Percentiles rank a stretch among this genome's conserved stretches.
Conservation (phyloP, 345 rosid species). For the Pistacia vera region DNA sequence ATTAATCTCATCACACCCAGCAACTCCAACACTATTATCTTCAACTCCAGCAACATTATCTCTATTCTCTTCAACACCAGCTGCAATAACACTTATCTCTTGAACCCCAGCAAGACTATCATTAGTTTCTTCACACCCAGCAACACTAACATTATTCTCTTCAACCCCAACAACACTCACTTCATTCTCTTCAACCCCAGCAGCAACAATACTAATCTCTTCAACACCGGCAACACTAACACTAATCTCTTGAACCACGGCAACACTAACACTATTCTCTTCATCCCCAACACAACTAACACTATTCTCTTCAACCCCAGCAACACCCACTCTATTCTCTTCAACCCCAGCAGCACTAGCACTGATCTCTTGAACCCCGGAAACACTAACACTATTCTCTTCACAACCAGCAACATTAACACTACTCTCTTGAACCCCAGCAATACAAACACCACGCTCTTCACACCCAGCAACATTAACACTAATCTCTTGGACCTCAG, state of each 20-base stretch:
- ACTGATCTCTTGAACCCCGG: constrained; percentile 16
- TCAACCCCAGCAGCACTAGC: constrained; percentile 19
- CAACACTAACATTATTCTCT: constrained; percentile 18
- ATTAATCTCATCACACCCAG: too few relatives aligned
- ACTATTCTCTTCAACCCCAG: constrained; percentile 16
- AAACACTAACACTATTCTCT: not conserved
- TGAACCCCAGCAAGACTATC: not conserved
- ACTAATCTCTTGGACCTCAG: not conserved
- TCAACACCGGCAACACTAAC: not conserved
- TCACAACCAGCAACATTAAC: constrained; percentile 19
- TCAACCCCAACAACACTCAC: not conserved
- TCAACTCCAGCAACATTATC: too few relatives aligned
- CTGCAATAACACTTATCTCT: constrained; percentile 18
- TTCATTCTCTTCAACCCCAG: constrained; percentile 27
- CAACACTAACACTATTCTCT: constrained; percentile 1
- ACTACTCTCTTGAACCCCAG: constrained; percentile 21
- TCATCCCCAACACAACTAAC: constrained; percentile 18
- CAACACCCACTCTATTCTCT: not conserved
- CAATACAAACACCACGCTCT: constrained; percentile 8
- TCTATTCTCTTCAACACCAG: constrained; percentile 16
- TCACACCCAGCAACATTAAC: too few relatives aligned
- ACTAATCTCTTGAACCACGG: not conserved
- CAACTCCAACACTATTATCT: too few relatives aligned
- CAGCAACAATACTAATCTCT: too few relatives aligned
- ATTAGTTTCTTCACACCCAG: constrained; percentile 17